Evolutionary conservation across 1,139 yeast genomes (phyloP), one percentile per base, ranked within the genome.

Genomic region (Protomyces inouyei): DNA sequence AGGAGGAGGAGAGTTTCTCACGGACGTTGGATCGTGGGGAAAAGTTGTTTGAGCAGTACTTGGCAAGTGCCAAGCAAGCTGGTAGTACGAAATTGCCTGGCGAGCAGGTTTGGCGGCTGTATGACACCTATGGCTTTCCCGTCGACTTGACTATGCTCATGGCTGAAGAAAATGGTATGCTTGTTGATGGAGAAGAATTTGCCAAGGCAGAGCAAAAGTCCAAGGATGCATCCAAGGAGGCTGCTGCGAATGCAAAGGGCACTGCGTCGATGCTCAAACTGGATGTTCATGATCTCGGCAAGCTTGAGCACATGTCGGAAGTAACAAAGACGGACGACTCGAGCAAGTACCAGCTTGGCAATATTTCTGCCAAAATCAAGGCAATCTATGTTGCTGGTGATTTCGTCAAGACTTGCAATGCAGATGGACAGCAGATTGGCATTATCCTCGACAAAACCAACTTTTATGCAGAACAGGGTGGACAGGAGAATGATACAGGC

Each of bases 121-220:
- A 95, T 72, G 99, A 93, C 73, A 95, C 99, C n/a, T 93, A 92
- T 74, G 99, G 99, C 65, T 93, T 93, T 88, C 99, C 99, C 52
- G 97, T 91, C 64, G 99, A 93, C 78, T 84, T 93, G 76, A 95
- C 98, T 51, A 85, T 96, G 75, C 83, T 93, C 74, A 95, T 93
- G 98, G 98, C 98, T 55, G 98, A 92, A 77, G 99, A 93, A 78
- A 90, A 95, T 65, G 96, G 95, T n/a, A 82, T 93, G 71, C 86
- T 85, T 72, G 92, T 93, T 70, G 97, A 93, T 75, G 96, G 90
- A 74, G 85, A 80, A 64, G 98, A 90, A 55, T 93, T 93, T 73
- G 97, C 92, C 77, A 83, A 83, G 72, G 98, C 98, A 55, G 88
- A 85, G 73, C 82, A 84, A 71, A 95, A 85, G 70, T 88, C 97